These are phyloP conservation scores for Exophiala spinifera DNA, from an alignment of 2,329 filamentous ascomycete genomes.

Conservation along the genomic window DNA sequence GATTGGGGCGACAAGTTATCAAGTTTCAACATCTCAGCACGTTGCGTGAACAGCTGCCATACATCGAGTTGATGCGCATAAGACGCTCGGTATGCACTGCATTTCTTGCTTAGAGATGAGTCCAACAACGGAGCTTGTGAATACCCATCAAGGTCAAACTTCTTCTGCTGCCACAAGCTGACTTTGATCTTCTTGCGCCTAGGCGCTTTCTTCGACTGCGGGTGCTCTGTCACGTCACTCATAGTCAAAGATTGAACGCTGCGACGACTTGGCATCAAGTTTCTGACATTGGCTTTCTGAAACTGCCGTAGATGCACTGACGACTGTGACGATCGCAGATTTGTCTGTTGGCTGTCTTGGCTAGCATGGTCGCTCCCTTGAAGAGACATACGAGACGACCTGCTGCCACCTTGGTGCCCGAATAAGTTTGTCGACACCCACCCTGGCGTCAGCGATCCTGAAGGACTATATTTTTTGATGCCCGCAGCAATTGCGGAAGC, in stretches of 20 bases:
- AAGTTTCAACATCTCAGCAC: conserved; percentile 58
- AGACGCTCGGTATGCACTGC: conserved; percentile 52
- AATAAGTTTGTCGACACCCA: conserved; percentile 23
- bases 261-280: conserved; percentile 20
- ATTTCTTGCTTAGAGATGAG: conserved; percentile 46
- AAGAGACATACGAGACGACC: conserved; percentile 13
- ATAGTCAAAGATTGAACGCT: conserved; percentile 37
- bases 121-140: conserved; percentile 50
- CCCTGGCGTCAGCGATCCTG: conserved; percentile 20
- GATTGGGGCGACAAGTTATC: conserved; percentile 35
- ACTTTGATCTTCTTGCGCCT: conserved; percentile 43
- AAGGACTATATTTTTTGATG: conserved; percentile 27
- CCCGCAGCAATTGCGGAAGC: conserved; percentile 14
- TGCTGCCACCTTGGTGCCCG: conserved; percentile 13
- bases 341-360: conserved; percentile 19
- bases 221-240: conserved; percentile 28
- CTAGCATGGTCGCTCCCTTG: conserved; percentile 15
- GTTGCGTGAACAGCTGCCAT: conserved; percentile 55
- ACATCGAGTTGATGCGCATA: conserved; percentile 60
- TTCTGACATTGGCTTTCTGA: conserved; percentile 15
- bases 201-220: conserved; percentile 25
- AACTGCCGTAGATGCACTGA: conserved; percentile 8
- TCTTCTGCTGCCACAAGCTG: conserved; percentile 55
- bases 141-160: conserved; percentile 48
- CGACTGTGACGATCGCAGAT: conserved; percentile 15